Percentiles rank a stretch among this genome's conserved stretches.
Conservation (phyloP, 2,329 filamentous ascomycete genomes). For the Sporothrix curviconia region DNA sequence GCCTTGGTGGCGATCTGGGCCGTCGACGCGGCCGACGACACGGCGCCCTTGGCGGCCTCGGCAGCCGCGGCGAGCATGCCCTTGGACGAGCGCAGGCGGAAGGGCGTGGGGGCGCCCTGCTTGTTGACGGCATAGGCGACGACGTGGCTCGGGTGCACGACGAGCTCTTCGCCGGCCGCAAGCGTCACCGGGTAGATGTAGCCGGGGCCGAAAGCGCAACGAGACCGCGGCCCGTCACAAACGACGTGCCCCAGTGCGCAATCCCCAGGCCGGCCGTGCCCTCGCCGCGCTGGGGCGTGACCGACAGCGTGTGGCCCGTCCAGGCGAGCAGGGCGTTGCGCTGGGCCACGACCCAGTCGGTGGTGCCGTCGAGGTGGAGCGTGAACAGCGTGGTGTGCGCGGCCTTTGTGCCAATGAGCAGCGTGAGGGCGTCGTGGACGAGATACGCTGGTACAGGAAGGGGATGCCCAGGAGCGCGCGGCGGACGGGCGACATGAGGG, state of each 20-base stretch:
- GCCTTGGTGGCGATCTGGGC: conserved; percentile 8
- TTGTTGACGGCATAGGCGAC: conserved; percentile 79
- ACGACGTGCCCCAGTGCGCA: conserved; percentile 86
- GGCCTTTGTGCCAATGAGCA: conserved; percentile 81
- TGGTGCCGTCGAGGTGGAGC: conserved; percentile 83
- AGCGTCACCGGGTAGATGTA: conserved; percentile 84
- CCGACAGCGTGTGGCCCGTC: conserved; percentile 80
- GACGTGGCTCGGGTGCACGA: conserved; percentile 85
- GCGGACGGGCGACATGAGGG: conserved; percentile 74
- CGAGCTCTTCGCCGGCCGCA: conserved; percentile 77
- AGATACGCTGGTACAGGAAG: conserved; percentile 88
- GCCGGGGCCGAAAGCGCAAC: conserved; percentile 74
- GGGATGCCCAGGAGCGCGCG: conserved; percentile 78
- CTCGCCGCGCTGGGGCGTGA: conserved; percentile 59
- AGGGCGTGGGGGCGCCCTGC: conserved; percentile 64
- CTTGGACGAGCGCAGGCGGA: conserved; percentile 53
- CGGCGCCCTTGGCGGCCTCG: conserved; percentile 30
- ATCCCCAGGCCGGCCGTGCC: conserved; percentile 53
- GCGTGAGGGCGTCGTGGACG: conserved; percentile 82
- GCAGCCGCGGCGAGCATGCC: background rate
- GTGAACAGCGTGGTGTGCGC: conserved; percentile 80
- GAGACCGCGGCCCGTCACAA: conserved; percentile 80
- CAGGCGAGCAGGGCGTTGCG: conserved; percentile 86
- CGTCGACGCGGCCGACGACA: conserved; percentile 7
- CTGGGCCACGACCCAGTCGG: conserved; percentile 92